A percentile compares a stretch with the other conserved stretches of the same genome.
Evolutionary conservation across 306 rosid species (phyloP).

Genomic region (Malus asiatica): DNA sequence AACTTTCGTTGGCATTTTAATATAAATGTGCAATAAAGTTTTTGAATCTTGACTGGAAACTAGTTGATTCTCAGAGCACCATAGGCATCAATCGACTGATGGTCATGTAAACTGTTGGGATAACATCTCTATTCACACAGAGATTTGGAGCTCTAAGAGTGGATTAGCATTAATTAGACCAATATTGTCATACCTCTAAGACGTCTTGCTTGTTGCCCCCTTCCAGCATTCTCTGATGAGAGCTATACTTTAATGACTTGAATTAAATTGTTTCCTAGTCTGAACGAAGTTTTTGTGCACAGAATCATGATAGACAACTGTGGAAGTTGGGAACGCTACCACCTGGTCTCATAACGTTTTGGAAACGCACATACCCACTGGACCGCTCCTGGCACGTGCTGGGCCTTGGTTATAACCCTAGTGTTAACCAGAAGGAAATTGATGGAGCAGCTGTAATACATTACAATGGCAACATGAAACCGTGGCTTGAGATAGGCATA

Average conservation of each 20-base stretch:
- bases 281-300: slow-evolving; percentile 16
- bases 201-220: background rate
- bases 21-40: background rate
- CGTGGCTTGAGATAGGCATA: slow-evolving; percentile 94
- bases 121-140: background rate
- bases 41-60: background rate
- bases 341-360: slow-evolving; percentile 93
- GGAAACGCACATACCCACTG: slow-evolving; percentile 75
- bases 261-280: background rate
- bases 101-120: background rate
- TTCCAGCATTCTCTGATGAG: background rate
- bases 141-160: background rate
- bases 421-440: slow-evolving; percentile 50
- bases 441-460: slow-evolving; percentile 81
- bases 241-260: background rate
- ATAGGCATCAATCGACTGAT: background rate
- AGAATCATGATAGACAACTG: slow-evolving; percentile 86
- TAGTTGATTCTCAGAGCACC: background rate
- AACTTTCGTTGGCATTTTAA: background rate
- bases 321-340: slow-evolving; percentile 98
- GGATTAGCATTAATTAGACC: background rate
- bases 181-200: background rate
- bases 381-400: slow-evolving; percentile 72
- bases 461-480: slow-evolving; percentile 94
- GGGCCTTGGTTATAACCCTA: slow-evolving; percentile 85